Evolutionary conservation across 2,329 filamentous ascomycete species (phyloP).

Genomic region (Trichophyton simii): DNA sequence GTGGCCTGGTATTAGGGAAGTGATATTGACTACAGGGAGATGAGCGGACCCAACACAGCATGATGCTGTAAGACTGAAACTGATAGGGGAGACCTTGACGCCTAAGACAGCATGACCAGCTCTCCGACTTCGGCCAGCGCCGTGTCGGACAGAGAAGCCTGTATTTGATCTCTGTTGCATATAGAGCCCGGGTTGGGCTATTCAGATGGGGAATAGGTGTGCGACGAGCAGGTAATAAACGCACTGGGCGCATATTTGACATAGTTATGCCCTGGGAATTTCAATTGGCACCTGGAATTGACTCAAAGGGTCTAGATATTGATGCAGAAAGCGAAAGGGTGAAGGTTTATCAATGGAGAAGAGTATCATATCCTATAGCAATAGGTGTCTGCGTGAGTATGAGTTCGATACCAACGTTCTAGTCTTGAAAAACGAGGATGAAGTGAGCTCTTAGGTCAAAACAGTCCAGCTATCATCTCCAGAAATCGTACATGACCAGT

Average conservation of each 20-base stretch:
- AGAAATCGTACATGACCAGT: background rate
- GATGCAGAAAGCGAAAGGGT: no score
- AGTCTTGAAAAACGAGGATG: background rate
- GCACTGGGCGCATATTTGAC: no score
- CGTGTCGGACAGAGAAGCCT: background rate
- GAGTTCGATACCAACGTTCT: background rate
- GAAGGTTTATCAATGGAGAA: no score
- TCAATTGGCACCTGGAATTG: no score
- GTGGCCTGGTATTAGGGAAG: no score
- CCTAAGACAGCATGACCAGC: background rate
- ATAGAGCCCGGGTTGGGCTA: background rate
- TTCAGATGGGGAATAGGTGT: background rate
- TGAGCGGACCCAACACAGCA: background rate
- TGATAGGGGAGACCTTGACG: background rate
- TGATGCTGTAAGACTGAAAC: background rate
- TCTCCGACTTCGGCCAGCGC: background rate
- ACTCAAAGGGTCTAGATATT: no score
- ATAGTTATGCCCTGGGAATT: no score
- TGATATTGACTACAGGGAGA: no score
- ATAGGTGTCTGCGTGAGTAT: no score
- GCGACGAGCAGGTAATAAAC: background rate
- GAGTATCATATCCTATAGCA: no score
- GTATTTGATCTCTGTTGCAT: background rate
- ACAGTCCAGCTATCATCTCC: background rate
- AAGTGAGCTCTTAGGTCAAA: background rate